Evolutionary conservation across 768 basidiomycete genomes (phyloP), one percentile per base, ranked within the genome.

Genomic region (Sistotremastrum suecicum): DNA sequence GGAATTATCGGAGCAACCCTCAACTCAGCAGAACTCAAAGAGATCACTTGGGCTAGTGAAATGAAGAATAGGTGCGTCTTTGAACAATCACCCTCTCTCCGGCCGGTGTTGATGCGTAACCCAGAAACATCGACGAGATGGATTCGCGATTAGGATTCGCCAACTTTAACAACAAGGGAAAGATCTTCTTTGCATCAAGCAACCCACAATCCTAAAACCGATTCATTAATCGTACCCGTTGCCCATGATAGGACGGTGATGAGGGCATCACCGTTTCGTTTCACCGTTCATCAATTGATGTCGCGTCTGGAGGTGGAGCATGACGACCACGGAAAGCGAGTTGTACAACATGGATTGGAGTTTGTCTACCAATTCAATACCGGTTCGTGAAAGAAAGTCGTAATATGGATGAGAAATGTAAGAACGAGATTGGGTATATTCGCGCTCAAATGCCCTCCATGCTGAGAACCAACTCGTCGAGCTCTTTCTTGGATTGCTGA

Each of bases 21-120:
- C 48, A 79, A 73, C 51, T 70, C 80, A 5, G 75, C 84, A 1
- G 58, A 68, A 33, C 62, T 89, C 34, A 85, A 80, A 53, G 83
- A 88, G 54, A 84, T 89, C 48, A 81, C 82, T 34, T 91, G 86
- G 88, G 75, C 84, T 11, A 86, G 83, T 53, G 87, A 92, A 63
- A 90, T 90, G 87, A 74, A 72, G 54, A 79, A 73, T 57, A 71
- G 80, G 87, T 87, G 53, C 53, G 76, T 61, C 11, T 32, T 5
- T 32, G 20, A 39, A 30, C 45, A 20, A n/a, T 47, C 40, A 36
- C 31, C 42, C 43, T 37, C 46, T 20, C 32, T 31, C 30, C 36
- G 34, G 30, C 12, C 31, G 20, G 46, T 5, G 10, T 5, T 28
- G 8, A 29, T 37, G 8, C 41, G 20, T 41, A 40, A 43, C 38